These are phyloP conservation scores for Penicillium malachiteum DNA, from an alignment of 495 filamentous ascomycete species.

Conservation along the genomic window DNA sequence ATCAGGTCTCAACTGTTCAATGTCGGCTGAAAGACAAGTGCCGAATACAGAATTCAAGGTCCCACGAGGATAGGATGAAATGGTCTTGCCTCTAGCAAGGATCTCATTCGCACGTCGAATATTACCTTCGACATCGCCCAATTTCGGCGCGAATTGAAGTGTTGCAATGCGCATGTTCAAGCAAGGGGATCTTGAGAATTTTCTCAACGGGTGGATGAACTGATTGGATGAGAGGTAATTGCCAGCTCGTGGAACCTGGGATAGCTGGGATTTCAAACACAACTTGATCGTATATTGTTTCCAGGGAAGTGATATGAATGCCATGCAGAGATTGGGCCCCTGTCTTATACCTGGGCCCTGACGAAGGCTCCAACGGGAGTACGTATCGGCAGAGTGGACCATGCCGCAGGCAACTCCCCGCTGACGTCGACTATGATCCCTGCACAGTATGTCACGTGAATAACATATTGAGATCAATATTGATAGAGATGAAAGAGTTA, in stretches of 20 bases:
- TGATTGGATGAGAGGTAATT: constrained; percentile 1
- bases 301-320: neutral
- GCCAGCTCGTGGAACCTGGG: neutral
- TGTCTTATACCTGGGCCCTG: neutral
- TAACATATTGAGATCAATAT: no score
- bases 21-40: constrained; percentile 12
- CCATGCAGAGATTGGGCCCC: neutral
- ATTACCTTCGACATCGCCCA: constrained; percentile 77
- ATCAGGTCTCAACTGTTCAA: constrained; percentile 36
- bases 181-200: constrained; percentile 17
- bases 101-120: constrained; percentile 71
- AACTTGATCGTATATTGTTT: neutral
- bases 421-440: neutral
- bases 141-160: constrained; percentile 72
- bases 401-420: neutral
- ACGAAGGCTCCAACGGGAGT: neutral
- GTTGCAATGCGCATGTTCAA: constrained; percentile 72
- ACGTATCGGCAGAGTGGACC: constrained; percentile 1
- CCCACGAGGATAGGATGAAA: constrained; percentile 2
- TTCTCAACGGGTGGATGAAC: neutral
- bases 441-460: neutral
- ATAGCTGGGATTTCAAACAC: neutral
- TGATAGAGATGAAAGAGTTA: no score
- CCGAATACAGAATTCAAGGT: neutral
- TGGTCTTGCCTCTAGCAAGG: constrained; percentile 45